A percentile compares a stretch with the other conserved stretches of the same genome.
phyloP scores from a whole-genome alignment of 495 filamentous ascomycete genomes.

The Penicillium nucicola region DNA sequence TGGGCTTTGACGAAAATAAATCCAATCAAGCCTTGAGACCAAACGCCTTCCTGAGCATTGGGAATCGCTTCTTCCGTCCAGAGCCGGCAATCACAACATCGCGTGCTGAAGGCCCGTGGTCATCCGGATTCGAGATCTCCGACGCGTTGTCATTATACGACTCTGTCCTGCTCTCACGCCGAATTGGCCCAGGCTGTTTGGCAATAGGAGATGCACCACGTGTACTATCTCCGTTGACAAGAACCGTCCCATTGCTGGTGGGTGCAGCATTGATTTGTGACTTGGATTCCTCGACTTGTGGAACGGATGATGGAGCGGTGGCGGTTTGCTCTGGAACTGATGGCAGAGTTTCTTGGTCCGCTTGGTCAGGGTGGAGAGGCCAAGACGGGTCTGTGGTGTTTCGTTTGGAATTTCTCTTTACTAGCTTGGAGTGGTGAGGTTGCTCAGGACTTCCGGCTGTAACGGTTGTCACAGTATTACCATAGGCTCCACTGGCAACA shows the following conservation, averaged over 20 bases:
- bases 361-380: conserved; percentile 22
- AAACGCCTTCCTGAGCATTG: conserved; percentile 46
- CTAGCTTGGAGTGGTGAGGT: conserved; percentile 23
- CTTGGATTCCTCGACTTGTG: conserved; percentile 10
- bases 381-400: conserved; percentile 19
- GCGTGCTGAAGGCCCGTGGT: conserved; percentile 12
- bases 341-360: conserved; percentile 8
- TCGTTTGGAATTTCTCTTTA: conserved; percentile 27
- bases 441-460: conserved; percentile 12
- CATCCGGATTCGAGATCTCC: conserved; percentile 19
- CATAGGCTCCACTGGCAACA: conserved; percentile 12
- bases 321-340: conserved; percentile 11
- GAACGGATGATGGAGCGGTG: conserved; percentile 10
- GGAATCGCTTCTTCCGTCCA: conserved; percentile 51
- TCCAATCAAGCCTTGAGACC: conserved; percentile 36
- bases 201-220: conserved; percentile 6
- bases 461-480: conserved; percentile 17
- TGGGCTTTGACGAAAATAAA: conserved; percentile 3
- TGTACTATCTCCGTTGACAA: conserved; percentile 8
- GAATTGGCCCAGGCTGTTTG: conserved; percentile 12
- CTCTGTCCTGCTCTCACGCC: conserved; percentile 15
- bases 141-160: conserved; percentile 16
- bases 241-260: conserved; percentile 3
- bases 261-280: background rate
- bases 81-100: conserved; percentile 38